Evolutionary conservation across 169 alveolate species (phyloP).

Genomic region (Plasmodium billcollinsi): DNA sequence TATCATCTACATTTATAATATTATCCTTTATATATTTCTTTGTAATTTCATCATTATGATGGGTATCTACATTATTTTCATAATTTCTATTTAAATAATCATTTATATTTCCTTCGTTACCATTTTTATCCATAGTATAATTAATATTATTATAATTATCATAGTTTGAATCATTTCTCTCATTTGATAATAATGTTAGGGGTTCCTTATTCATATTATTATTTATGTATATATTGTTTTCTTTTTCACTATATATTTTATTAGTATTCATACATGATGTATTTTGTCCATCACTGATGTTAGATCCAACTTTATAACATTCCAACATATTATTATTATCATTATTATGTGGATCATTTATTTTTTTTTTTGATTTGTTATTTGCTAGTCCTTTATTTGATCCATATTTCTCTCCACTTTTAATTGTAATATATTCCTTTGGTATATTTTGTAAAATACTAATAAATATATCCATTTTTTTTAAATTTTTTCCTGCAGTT

Average conservation of each 20-base stretch:
- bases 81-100: background rate
- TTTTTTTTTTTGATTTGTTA: background rate
- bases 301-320: background rate
- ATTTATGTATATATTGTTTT: background rate
- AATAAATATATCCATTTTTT: slow-evolving; percentile 79
- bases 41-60: slow-evolving; percentile 32
- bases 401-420: background rate
- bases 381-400: background rate
- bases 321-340: background rate
- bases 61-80: slow-evolving; percentile 2
- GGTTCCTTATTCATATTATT: background rate
- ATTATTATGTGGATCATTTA: background rate
- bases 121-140: background rate
- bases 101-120: background rate
- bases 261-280: background rate
- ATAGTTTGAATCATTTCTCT: background rate
- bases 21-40: slow-evolving; percentile 58
- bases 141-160: background rate
- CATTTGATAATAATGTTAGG: too few species aligned
- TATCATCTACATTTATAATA: slow-evolving; percentile 59
- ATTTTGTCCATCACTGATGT: background rate
- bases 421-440: slow-evolving; percentile 58
- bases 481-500: slow-evolving; percentile 86
- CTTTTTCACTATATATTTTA: background rate
- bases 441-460: slow-evolving; percentile 81